Evolutionary conservation across 768 basidiomycete genomes (phyloP), one percentile per base, ranked within the genome.

Genomic region (Strobilomyces confusus): DNA sequence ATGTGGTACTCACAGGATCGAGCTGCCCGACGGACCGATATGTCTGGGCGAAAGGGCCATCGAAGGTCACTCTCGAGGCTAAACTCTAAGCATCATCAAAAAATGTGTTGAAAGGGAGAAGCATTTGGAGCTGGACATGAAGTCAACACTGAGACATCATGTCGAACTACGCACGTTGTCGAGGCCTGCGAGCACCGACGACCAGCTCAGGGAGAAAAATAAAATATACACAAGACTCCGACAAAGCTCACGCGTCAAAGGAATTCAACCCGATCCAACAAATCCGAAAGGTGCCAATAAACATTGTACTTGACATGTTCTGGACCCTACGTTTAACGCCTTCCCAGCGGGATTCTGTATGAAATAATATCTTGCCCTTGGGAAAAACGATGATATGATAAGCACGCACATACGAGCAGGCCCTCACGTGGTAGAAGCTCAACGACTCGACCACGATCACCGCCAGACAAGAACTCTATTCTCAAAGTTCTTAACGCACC

Each of bases 401-500:
- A 33, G 36, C 23, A 20, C 11, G 38, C 51, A 36, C 42, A 45
- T 43, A 52, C 19, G 19, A 22, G 13, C 22, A 17, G 32, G 44
- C n/a, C 29, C 37, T 65, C 58, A 63, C 66, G 58, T 51, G 58
- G 58, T 49, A 43, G 51, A 58, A 55, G 47, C 49, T 52, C 8
- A 14, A 22, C 17, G 12, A 33, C 9, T 47, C 45, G 36, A 36
- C 38, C 38, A 42, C 26, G 52, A 57, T 56, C 54, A 36, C 48
- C 56, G 48, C 66, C 56, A 49, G 15, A 52, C 34, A 40, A 52
- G 41, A 54, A 55, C 46, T 47, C 43, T 57, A 53, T 67, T 52
- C 40, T 25, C 20, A 49, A 32, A 52, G 44, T 46, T 36, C 32
- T 2, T 41, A 9, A 15, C 17, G 22, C 19, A 41, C 15, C 34